Percentiles rank a stretch among this genome's conserved stretches.
Evolutionary conservation across 2,329 filamentous ascomycete genomes (phyloP).

Genomic region (Aspergillus piperis): DNA sequence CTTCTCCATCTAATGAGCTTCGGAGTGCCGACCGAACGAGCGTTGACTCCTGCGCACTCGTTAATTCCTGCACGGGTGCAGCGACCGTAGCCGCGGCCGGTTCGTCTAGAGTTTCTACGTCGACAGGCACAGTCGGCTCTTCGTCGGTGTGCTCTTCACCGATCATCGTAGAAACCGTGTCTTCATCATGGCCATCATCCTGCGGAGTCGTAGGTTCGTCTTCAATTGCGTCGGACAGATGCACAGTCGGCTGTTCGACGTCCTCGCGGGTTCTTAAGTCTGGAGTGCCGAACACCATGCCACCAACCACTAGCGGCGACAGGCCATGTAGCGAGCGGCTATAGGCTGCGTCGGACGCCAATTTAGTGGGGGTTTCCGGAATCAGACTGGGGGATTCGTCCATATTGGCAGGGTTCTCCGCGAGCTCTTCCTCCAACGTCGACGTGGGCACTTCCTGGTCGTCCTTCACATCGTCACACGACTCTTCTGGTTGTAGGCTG

Average conservation of each 20-base stretch:
- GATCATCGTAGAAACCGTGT: conserved; percentile 15
- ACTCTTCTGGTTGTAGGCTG: conserved; percentile 7
- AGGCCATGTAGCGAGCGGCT: conserved; percentile 25
- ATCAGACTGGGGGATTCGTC: conserved; percentile 22
- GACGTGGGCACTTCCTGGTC: conserved; percentile 23
- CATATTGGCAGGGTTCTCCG: conserved; percentile 12
- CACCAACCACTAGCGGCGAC: conserved; percentile 7
- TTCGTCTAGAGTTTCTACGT: not conserved
- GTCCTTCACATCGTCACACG: conserved; percentile 10
- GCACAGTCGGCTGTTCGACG: conserved; percentile 2
- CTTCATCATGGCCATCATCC: conserved; percentile 6
- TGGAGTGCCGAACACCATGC: conserved; percentile 8
- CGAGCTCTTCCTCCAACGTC: conserved; percentile 12
- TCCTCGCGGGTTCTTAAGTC: conserved; percentile 19
- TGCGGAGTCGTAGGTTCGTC: conserved; percentile 1
- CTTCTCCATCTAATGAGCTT: conserved; percentile 42
- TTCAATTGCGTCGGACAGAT: not conserved
- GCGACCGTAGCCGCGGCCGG: conserved; percentile 6
- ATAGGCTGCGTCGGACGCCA: conserved; percentile 20
- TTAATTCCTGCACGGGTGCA: conserved; percentile 27
- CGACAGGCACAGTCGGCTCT: conserved; percentile 1
- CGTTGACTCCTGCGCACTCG: conserved; percentile 34
- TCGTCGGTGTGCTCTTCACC: conserved; percentile 11
- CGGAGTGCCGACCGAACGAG: conserved; percentile 40
- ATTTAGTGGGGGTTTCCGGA: conserved; percentile 12